These are phyloP conservation scores for Suillus cothurnatus DNA, from an alignment of 768 basidiomycete species.

Conservation along the genomic window DNA sequence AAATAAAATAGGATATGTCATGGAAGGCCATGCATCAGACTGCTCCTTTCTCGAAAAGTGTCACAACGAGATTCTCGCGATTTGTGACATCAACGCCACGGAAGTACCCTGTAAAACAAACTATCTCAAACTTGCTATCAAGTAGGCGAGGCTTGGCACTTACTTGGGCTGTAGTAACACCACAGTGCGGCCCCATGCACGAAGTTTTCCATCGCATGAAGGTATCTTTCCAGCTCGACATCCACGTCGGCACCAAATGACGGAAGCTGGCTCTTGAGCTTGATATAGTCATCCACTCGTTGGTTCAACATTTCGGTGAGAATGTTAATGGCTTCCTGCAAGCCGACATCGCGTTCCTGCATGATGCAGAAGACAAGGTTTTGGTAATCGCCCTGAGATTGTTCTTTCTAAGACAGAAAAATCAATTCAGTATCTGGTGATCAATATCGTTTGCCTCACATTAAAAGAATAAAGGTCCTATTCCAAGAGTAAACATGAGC, in stretches of 20 bases:
- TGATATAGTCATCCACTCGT: slow-evolving; percentile 36
- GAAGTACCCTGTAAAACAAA: slow-evolving; percentile 31
- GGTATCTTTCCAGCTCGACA: slow-evolving; percentile 35
- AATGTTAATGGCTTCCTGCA: slow-evolving; percentile 38
- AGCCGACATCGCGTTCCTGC: slow-evolving; percentile 34
- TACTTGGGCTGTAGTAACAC: slow-evolving; percentile 43
- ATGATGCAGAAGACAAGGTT: slow-evolving; percentile 43
- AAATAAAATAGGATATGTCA: slow-evolving; percentile 18
- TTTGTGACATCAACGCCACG: slow-evolving; percentile 36
- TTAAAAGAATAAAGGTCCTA: slow-evolving; percentile 34
- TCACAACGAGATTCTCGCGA: slow-evolving; percentile 30
- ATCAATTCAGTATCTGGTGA: slow-evolving; percentile 10
- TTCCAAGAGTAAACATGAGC: slow-evolving; percentile 18
- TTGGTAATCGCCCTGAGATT: slow-evolving; percentile 42
- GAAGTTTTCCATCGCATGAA: slow-evolving; percentile 39
- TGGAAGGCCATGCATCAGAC: slow-evolving; percentile 20
- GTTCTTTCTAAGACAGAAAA: slow-evolving; percentile 38
- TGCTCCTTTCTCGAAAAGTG: slow-evolving; percentile 29
- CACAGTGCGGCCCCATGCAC: slow-evolving; percentile 41
- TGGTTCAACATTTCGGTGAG: slow-evolving; percentile 39
- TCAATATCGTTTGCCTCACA: slow-evolving; percentile 23
- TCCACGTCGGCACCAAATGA: slow-evolving; percentile 39
- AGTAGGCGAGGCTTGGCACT: slow-evolving; percentile 15
- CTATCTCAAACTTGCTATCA: slow-evolving; percentile 14
- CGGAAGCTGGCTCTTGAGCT: slow-evolving; percentile 34